Conservation (phyloP, 371 early-diverging fungal genomes). For the Massospora cicadina region DNA sequence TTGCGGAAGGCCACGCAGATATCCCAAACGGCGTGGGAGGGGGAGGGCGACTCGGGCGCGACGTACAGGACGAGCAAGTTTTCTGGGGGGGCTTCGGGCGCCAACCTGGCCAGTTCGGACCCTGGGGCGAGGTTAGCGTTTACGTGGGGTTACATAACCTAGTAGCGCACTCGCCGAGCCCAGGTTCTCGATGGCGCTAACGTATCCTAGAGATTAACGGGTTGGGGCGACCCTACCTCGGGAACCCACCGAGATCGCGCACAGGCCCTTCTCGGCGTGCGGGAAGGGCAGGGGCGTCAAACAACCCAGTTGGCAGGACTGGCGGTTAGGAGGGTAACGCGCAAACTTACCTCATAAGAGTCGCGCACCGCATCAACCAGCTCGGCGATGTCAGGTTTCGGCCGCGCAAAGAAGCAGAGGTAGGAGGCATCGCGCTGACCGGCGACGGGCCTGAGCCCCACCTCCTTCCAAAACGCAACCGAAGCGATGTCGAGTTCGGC, state of each 20-base stretch:
- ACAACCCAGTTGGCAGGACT: not conserved
- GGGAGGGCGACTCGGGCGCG: slow-evolving; percentile 2
- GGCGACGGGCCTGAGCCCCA: not conserved
- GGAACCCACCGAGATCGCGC: not conserved
- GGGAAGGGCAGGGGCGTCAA: not conserved
- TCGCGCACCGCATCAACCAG: not conserved
- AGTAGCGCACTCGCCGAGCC: not conserved
- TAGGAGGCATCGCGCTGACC: not conserved
- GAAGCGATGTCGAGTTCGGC: slow-evolving; percentile 1
- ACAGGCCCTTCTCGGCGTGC: not conserved
- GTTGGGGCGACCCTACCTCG: not conserved
- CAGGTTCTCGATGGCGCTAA: not conserved
- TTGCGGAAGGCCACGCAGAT: not conserved
- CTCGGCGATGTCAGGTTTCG: not conserved
- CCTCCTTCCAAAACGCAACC: slow-evolving; percentile 5
- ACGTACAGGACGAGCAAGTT: not conserved
- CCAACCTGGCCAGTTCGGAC: not conserved
- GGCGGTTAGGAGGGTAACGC: not conserved
- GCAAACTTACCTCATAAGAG: not conserved
- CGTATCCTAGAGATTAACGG: not conserved
- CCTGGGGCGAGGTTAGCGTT: not conserved
- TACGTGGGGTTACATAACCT: not conserved
- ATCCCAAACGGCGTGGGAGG: not conserved
- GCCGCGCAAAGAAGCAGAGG: not conserved
- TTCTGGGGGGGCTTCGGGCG: not conserved